phyloP scores from a whole-genome alignment of 2,329 filamentous ascomycete species.

The Claviceps sp. region DNA sequence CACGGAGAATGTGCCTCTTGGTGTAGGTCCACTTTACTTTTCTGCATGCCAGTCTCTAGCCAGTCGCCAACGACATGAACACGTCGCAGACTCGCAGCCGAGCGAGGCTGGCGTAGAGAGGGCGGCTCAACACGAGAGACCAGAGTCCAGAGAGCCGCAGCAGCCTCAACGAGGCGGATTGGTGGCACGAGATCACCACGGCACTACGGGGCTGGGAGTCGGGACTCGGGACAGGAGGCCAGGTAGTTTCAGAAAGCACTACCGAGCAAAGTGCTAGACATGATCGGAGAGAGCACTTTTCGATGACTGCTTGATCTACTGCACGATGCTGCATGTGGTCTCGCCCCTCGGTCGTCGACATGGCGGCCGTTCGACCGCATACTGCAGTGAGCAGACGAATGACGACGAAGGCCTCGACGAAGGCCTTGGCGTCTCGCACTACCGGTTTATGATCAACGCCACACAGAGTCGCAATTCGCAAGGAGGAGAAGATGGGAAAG shows the following conservation, averaged over 20 bases:
- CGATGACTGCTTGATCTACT: not conserved
- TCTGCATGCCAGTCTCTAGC: not conserved
- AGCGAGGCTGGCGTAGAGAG: no score
- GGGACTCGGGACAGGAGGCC: no score
- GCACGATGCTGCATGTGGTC: not conserved
- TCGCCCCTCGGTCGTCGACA: not conserved
- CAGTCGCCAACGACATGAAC: not conserved
- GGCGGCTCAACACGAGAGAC: no score
- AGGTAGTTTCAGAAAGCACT: no score
- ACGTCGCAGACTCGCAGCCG: no score
- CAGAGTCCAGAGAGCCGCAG: no score
- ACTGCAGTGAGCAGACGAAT: not conserved
- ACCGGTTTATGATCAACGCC: constrained; percentile 2
- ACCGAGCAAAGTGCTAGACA: not conserved
- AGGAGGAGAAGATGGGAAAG: not conserved
- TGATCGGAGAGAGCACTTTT: not conserved
- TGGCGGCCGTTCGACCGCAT: not conserved
- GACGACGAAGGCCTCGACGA: not conserved
- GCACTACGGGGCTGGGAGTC: no score
- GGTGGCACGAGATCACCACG: no score
- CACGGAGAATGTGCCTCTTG: no score
- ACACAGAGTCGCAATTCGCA: not conserved
- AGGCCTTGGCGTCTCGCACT: constrained; percentile 5
- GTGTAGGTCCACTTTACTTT: no score
- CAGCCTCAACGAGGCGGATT: no score